These are phyloP conservation scores for Stipa capillata DNA, from an alignment of 176 grass and related monocot genomes.

Conservation along the genomic window DNA sequence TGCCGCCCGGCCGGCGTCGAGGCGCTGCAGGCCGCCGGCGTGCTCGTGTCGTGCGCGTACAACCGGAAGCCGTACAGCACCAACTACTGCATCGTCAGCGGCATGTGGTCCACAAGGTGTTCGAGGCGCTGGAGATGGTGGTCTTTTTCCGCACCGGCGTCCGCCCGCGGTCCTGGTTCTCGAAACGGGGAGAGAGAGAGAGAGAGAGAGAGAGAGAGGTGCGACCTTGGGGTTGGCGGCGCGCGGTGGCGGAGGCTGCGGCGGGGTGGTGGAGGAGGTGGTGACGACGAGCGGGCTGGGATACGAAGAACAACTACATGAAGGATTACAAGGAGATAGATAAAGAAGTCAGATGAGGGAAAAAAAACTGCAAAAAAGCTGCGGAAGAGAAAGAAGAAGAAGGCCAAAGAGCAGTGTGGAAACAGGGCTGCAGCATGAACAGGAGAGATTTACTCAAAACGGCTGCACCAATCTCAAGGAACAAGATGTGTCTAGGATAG, in stretches of 20 bases:
- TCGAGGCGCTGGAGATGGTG: slow-evolving; percentile 76
- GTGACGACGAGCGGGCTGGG: not conserved
- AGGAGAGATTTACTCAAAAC: no score
- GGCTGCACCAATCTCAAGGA: no score
- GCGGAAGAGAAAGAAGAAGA: no score
- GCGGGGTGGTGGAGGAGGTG: not conserved
- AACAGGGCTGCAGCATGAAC: no score
- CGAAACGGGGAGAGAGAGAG: not conserved
- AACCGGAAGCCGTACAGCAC: slow-evolving; percentile 52
- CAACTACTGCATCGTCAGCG: slow-evolving; percentile 90
- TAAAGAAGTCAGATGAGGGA: no score
- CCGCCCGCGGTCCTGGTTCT: slow-evolving; percentile 58
- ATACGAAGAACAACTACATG: no score
- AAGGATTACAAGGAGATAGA: no score
- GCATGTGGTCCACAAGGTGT: slow-evolving; percentile 61
- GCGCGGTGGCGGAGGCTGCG: not conserved
- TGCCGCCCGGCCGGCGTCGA: slow-evolving; percentile 47
- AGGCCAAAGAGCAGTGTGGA: no score
- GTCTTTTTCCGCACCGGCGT: slow-evolving; percentile 60
- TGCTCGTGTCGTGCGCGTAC: slow-evolving; percentile 84
- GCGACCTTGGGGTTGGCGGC: slow-evolving; percentile 46
- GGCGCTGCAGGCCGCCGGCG: slow-evolving; percentile 58
- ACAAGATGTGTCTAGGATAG: no score
- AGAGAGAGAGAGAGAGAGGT: no score
- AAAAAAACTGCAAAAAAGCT: no score